These are phyloP conservation scores for Eucalyptus grandis DNA, from an alignment of 345 rosid genomes.

Conservation along the genomic window DNA sequence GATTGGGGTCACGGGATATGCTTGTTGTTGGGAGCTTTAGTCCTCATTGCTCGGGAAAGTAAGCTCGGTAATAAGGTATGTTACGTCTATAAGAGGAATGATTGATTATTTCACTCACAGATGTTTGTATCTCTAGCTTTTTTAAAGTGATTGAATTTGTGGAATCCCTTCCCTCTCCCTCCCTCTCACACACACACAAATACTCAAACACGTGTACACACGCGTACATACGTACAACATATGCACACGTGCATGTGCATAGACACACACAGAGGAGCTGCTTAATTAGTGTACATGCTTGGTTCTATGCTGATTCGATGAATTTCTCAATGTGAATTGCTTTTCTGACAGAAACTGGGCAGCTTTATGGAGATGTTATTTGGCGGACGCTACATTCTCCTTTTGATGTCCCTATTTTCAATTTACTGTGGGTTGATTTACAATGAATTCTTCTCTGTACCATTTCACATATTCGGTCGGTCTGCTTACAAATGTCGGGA, in stretches of 20 bases:
- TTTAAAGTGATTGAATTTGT: not conserved
- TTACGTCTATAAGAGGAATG: not conserved
- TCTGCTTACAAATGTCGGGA: constrained; percentile 95
- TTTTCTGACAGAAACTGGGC: constrained; percentile 73
- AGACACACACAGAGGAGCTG: not conserved
- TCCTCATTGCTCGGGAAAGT: constrained; percentile 81
- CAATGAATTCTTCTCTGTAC: constrained; percentile 96
- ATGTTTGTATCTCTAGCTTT: not conserved
- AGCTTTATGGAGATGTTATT: constrained; percentile 99
- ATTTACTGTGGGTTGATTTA: constrained; percentile 95
- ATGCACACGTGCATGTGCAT: not conserved
- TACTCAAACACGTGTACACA: not conserved
- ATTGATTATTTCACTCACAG: not conserved
- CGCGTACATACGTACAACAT: not conserved
- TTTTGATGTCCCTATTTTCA: constrained; percentile 88
- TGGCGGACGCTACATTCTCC: constrained; percentile 90
- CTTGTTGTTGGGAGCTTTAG: constrained; percentile 82
- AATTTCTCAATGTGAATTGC: not conserved
- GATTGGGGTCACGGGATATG: constrained; percentile 99
- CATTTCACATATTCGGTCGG: constrained; percentile 87
- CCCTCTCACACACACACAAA: not conserved
- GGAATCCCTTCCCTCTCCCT: not conserved
- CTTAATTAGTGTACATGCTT: not conserved
- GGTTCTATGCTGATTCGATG: not conserved
- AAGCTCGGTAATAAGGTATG: constrained; percentile 68